Conservation (phyloP, 1,284 basidiomycete species). For the Clitocybe nebularis region DNA sequence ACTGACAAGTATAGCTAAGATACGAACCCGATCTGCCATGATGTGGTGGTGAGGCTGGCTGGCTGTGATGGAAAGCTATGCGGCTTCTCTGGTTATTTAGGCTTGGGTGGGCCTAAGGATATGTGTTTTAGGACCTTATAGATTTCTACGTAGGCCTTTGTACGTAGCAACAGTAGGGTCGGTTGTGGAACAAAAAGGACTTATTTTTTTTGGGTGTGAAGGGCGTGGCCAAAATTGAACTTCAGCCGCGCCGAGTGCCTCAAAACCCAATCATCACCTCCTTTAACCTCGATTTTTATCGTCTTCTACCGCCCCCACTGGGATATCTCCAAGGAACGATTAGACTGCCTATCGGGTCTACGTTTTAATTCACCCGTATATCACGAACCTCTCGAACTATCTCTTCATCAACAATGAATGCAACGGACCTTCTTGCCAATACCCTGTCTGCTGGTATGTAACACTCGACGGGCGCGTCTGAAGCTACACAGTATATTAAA, state of each 20-base stretch:
- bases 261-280: conserved; percentile 17
- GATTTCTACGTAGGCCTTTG: no score
- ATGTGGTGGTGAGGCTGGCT: conserved; percentile 14
- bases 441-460: conserved; percentile 83
- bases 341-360: conserved; percentile 12
- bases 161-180: not conserved
- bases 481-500: conserved; percentile 17
- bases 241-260: conserved; percentile 16
- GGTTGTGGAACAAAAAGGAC: conserved; percentile 7
- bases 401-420: conserved; percentile 66
- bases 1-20: conserved; percentile 13
- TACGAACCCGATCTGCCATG: conserved; percentile 61
- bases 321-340: conserved; percentile 6
- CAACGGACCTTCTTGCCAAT: conserved; percentile 84
- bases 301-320: conserved; percentile 16
- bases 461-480: conserved; percentile 27
- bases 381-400: conserved; percentile 12
- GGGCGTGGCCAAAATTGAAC: conserved; percentile 24
- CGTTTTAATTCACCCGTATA: conserved; percentile 16
- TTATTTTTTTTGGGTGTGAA: conserved; percentile 11
- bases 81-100: no score
- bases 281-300: conserved; percentile 18
- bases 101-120: no score
- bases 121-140: no score
- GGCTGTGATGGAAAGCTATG: no score